Conservation (phyloP, 345 rosid genomes). For the Nasturtium officinale region DNA sequence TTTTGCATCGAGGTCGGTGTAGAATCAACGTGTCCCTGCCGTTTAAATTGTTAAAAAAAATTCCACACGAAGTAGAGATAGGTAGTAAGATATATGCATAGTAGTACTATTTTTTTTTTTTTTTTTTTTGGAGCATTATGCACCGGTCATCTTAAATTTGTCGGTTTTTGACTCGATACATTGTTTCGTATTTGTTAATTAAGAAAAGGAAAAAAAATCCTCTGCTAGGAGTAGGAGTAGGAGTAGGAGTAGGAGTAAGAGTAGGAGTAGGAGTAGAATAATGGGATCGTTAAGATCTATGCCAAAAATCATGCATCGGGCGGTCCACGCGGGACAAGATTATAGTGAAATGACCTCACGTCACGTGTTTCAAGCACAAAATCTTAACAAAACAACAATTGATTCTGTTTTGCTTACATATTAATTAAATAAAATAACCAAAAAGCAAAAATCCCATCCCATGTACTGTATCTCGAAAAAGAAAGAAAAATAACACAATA, state of each 20-base stretch:
- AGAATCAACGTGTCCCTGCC: neutral
- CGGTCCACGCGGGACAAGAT: constrained; percentile 10
- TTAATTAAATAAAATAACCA: neutral
- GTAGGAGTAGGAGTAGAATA: neutral
- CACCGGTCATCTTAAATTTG: neutral
- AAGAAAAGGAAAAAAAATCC: neutral
- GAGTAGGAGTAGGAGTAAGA: neutral
- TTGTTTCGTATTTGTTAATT: neutral
- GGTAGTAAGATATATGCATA: no score
- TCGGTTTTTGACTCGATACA: constrained; percentile 12
- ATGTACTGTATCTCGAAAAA: neutral
- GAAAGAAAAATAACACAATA: neutral
- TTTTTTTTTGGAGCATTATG: neutral
- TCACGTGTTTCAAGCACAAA: constrained; percentile 17
- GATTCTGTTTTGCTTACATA: constrained; percentile 25
- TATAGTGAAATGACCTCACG: constrained; percentile 28
- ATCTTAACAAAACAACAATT: constrained; percentile 9
- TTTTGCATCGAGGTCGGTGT: neutral
- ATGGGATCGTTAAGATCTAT: constrained; percentile 30
- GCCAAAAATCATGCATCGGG: constrained; percentile 24
- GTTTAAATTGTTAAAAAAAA: constrained; percentile 4
- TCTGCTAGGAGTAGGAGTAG: neutral
- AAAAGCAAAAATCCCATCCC: neutral
- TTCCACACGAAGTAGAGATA: no score
- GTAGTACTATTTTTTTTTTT: no score